A percentile compares a stretch with the other conserved stretches of the same genome.
Conservation (phyloP, 805 yeast genomes). For the Teunomyces lycoperdinae region DNA sequence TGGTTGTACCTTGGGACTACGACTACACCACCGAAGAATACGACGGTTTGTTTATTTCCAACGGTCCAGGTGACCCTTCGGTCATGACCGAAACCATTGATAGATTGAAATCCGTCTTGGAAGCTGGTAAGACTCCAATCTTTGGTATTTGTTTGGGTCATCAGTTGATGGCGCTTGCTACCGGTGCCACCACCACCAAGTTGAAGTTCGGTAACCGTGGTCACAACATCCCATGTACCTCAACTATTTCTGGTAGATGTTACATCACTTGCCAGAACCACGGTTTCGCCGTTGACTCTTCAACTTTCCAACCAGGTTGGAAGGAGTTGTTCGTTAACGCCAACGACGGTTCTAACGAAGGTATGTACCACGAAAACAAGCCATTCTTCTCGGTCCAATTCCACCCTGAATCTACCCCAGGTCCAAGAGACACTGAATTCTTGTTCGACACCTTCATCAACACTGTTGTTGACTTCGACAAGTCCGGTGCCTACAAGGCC, state of each 20-base stretch:
- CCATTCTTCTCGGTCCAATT: constrained; percentile 98
- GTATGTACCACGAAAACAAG: constrained; percentile 83
- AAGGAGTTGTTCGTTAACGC: constrained; percentile 92
- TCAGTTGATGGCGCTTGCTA: constrained; percentile 90
- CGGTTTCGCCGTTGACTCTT: constrained; percentile 93
- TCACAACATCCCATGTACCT: constrained; percentile 95
- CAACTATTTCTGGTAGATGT: constrained; percentile 87
- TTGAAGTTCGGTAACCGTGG: constrained; percentile 99
- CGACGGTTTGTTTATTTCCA: constrained; percentile 94
- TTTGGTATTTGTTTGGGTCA: constrained; percentile 99
- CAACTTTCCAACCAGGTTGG: constrained; percentile 78
- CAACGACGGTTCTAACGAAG: constrained; percentile 97
- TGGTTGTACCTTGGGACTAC: constrained; percentile 94
- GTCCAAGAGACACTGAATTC: constrained; percentile 98
- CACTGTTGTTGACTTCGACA: constrained; percentile 66
- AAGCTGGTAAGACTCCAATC: constrained; percentile 74
- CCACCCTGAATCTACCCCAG: constrained; percentile 99
- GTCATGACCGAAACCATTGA: constrained; percentile 68
- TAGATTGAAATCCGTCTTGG: constrained; percentile 56
- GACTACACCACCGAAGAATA: constrained; percentile 77
- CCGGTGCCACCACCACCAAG: constrained; percentile 91
- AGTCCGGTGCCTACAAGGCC: constrained; percentile 58
- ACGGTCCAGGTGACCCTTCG: constrained; percentile 99
- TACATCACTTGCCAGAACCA: constrained; percentile 98
- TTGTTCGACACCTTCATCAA: constrained; percentile 90